A percentile compares a stretch with the other conserved stretches of the same genome.
Conservation (phyloP, 2,329 filamentous ascomycete species). For the Penicillium sp. region DNA sequence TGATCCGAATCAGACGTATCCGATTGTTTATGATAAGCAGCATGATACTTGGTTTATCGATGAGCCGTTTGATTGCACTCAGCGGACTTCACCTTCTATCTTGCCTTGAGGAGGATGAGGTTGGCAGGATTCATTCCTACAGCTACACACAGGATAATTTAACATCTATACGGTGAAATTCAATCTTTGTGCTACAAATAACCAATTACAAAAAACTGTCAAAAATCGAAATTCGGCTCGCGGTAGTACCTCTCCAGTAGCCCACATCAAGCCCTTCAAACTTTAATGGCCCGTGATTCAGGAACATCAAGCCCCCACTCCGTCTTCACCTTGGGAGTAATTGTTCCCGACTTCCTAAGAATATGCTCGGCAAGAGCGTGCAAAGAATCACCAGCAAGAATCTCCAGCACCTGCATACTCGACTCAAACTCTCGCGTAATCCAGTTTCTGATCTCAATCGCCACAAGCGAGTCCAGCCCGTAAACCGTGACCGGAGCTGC, state of each 20-base stretch:
- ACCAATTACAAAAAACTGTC: not conserved
- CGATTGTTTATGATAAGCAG: slow-evolving; percentile 21
- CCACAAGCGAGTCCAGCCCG: slow-evolving; percentile 32
- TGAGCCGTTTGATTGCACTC: slow-evolving; percentile 24
- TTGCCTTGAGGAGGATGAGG: not conserved
- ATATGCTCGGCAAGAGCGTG: slow-evolving; percentile 22
- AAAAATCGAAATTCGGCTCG: not conserved
- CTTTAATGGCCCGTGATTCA: slow-evolving; percentile 2
- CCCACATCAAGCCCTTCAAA: not conserved
- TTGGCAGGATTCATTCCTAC: too few relatives aligned
- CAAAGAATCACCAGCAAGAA: slow-evolving; percentile 25
- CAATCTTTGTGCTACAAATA: not conserved
- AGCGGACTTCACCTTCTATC: slow-evolving; percentile 11
- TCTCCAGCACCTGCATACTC: slow-evolving; percentile 27
- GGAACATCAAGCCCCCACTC: slow-evolving; percentile 16
- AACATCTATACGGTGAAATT: not conserved
- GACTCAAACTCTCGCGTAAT: slow-evolving; percentile 24
- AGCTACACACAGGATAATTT: not conserved
- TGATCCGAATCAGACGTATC: slow-evolving; percentile 13
- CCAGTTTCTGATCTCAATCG: slow-evolving; percentile 34
- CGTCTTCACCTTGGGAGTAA: slow-evolving; percentile 17
- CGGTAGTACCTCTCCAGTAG: not conserved
- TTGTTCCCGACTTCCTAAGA: slow-evolving; percentile 24
- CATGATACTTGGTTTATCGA: slow-evolving; percentile 24
- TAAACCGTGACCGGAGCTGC: slow-evolving; percentile 19